Base-by-base conservation (phyloP, 2,329 filamentous ascomycete genomes). In the Penicillium griseofulvum region DNA sequence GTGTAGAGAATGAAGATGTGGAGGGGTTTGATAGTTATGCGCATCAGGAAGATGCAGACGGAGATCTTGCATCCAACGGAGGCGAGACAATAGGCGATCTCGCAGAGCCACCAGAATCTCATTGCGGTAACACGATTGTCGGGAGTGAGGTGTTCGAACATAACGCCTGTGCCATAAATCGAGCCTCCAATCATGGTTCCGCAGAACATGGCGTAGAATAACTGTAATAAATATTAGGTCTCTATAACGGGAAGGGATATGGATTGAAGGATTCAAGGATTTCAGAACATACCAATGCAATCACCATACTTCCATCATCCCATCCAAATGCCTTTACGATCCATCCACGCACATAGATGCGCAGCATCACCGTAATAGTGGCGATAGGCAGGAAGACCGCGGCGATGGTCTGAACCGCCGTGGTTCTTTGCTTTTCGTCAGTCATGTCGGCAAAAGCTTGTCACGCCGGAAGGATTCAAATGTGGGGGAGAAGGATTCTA, bases 21-120 rank as follows among this genome's bases (percentile, higher is more conserved):
- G 19, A 72, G 56, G 28, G 67, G 69, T 45, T 73, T 71, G n/a
- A 78, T 67, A 1, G 79, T 78, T 29, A 84, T 74, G 39, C 81
- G 77, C 26, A 82, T 72, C 24, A 83, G 71, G 68, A 83, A 82
- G 24, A 81, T 72, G 26, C 75, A 79, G 49, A 83, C 75, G 3
- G 80, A 77, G 39, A 82, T 72, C 56, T 81, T 82, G 58, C 80
- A 74, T 16, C 75, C 66, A 48, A 77, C 71, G 5, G 75, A 80
- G 4, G 76, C 69, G 31, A 80, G 64, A 5, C 77, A 76, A 62
- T 83, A 83, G 49, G 79, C 76, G 14, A 81, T 66, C 56, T 83
- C 80, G 62, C 78, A 80, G 12, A 83, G 71, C 69, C 78, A 83
- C 79, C 79, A 82, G 52, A 65, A 71, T 60, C 62, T 61, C 65